Evolutionary conservation across 257 asterid species (phyloP).

Genomic region (Knoxia roxburghii): DNA sequence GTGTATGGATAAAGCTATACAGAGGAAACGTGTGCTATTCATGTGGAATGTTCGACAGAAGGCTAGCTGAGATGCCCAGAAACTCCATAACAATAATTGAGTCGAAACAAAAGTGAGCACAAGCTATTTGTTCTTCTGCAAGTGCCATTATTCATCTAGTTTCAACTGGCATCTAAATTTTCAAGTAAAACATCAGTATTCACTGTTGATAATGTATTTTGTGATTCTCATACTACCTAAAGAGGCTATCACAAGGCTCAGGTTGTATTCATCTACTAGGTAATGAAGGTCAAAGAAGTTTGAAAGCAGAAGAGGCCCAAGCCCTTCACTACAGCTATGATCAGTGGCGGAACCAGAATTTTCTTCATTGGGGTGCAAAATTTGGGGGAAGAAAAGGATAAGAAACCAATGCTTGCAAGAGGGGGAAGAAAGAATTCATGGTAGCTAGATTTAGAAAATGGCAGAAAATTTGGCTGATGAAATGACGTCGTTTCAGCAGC

Average conservation of each 20-base stretch:
- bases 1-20: background rate
- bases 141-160: background rate
- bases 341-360: slow-evolving; percentile 1
- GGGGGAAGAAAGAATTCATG: no score
- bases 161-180: background rate
- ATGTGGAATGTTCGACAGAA: background rate
- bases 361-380: no score
- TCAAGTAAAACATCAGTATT: background rate
- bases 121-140: background rate
- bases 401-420: no score
- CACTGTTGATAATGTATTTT: background rate
- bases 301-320: background rate
- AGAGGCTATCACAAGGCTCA: no score
- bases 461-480: no score
- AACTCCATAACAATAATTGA: background rate
- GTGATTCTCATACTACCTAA: no score
- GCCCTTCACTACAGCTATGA: background rate
- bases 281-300: background rate
- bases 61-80: background rate
- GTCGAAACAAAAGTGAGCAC: background rate
- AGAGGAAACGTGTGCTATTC: no score
- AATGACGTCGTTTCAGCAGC: no score
- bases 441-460: no score
- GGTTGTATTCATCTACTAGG: background rate
- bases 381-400: no score